Evolutionary conservation across 495 filamentous ascomycete genomes (phyloP), one percentile per base, ranked within the genome.

Genomic region (Penicillium robsamsonii): DNA sequence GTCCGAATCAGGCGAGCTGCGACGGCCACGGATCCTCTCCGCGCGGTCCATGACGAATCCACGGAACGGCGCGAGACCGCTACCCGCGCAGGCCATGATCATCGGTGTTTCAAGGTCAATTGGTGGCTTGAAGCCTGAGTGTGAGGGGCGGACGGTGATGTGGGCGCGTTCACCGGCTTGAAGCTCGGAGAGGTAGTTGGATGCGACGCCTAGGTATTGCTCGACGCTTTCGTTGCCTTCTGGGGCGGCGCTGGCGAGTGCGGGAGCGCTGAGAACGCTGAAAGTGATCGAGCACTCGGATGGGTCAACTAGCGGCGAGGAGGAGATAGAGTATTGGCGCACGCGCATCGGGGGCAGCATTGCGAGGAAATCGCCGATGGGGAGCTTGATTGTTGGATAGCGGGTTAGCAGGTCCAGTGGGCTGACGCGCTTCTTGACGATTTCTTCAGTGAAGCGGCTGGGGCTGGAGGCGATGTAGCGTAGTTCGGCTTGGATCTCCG

Each of bases 241-340:
- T 6, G 53, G 7, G 11, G 10, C 12, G 11, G 46, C 5, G 6
- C 18, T 50, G 0, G 81, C 78, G 10, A 81, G 73, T 8, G 85
- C 77, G 0, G 82, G 80, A 4, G 74, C 74, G 50, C 83, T 78
- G 63, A 89, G 77, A 15, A 91, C 76, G 6, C 75, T 75, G 76
- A 86, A 89, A 12, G 88, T 91, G 27, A 92, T 74, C 0, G 83
- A 85, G 22, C 81, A 83, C 57, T 77, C 74, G 4, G 69, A 72
- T 0, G 84, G 78, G 68, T 87, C 70, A 63, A 50, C 77, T 2
- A 85, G 76, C 0, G 88, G 88, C 0, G 88, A 91, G 0, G 88
- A 91, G 15, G 88, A 91, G 70, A 93, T 90, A 37, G 83, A 88
- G 68, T 92, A 93, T 65, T 89, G 86, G 12, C 89, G 82, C 15